Evolutionary conservation across 1,139 yeast genomes (phyloP).

Genomic region (Tardiomyces blankii): DNA sequence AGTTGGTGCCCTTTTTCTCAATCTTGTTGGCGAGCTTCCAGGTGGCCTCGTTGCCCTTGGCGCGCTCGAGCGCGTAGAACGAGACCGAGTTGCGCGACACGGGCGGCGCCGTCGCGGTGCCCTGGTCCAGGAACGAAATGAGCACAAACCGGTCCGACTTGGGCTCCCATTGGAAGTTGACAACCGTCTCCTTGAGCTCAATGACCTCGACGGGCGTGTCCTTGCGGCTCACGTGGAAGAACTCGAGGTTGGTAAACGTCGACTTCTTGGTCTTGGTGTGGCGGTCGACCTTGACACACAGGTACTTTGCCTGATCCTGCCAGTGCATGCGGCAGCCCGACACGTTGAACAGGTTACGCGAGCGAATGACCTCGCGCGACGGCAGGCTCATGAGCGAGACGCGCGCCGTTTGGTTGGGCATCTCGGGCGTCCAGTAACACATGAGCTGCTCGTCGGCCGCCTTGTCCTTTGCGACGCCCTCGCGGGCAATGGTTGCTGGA

Average conservation of each 20-base stretch:
- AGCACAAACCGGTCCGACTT: conserved; percentile 75
- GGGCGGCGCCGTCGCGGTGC: conserved; percentile 16
- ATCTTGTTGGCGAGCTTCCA: conserved; percentile 50
- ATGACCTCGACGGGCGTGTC: conserved; percentile 92
- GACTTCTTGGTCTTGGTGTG: conserved; percentile 94
- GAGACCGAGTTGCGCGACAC: conserved; percentile 61
- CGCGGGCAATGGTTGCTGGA: conserved; percentile 70
- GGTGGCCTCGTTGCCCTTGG: conserved; percentile 36
- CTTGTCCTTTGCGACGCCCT: conserved; percentile 35
- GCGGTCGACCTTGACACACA: conserved; percentile 94
- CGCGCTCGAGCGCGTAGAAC: conserved; percentile 73
- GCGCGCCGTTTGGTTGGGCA: conserved; percentile 86
- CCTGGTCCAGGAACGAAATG: conserved; percentile 41
- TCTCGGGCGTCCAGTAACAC: conserved; percentile 96
- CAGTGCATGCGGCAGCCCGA: conserved; percentile 87
- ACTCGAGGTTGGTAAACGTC: conserved; percentile 82
- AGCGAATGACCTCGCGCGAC: conserved; percentile 70
- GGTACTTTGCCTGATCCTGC: conserved; percentile 78
- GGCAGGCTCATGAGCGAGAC: conserved; percentile 89
- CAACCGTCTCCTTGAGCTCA: conserved; percentile 82
- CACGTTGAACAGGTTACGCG: conserved; percentile 90
- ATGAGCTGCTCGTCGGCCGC: conserved; percentile 53
- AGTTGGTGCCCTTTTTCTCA: conserved; percentile 57
- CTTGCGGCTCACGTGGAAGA: conserved; percentile 77
- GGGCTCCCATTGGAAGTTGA: conserved; percentile 96